These are phyloP conservation scores for Niveomyces coronatus DNA, from an alignment of 2,329 filamentous ascomycete species.

Conservation along the genomic window DNA sequence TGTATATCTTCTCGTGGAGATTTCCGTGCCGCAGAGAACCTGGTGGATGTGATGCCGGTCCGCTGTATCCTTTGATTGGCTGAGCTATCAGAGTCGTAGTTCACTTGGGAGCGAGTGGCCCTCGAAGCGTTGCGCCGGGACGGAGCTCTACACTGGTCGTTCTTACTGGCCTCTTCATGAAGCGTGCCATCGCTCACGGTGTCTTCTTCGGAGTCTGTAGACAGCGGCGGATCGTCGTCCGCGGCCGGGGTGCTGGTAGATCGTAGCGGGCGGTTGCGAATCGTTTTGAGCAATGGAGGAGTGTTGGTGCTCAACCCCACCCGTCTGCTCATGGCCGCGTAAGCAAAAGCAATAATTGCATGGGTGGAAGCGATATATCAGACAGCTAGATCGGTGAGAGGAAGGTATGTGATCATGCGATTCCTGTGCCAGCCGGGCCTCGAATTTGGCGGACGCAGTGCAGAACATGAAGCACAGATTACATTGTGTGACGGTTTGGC, in stretches of 20 bases:
- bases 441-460: too few species aligned
- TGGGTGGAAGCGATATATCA: too few species aligned
- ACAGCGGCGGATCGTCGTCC: constrained; percentile 17
- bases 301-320: constrained; percentile 16
- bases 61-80: constrained; percentile 17
- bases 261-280: constrained; percentile 10
- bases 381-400: too few species aligned
- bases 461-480: too few species aligned
- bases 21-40: constrained; percentile 16
- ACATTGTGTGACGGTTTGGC: neutral
- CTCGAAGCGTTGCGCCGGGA: neutral
- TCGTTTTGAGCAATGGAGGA: constrained; percentile 13
- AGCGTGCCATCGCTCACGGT: constrained; percentile 5
- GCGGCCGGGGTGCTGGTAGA: constrained; percentile 8
- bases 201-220: constrained; percentile 19
- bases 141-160: neutral
- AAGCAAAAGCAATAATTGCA: too few species aligned
- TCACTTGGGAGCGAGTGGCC: neutral
- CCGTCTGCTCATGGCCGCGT: constrained; percentile 5
- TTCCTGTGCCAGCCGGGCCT: too few species aligned
- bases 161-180: constrained; percentile 2
- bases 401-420: too few species aligned
- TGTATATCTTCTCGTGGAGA: neutral
- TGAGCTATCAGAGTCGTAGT: constrained; percentile 15
- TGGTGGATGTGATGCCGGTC: constrained; percentile 24